phyloP scores from a whole-genome alignment of 2,329 filamentous ascomycete genomes.

The Metarhizium rileyi region DNA sequence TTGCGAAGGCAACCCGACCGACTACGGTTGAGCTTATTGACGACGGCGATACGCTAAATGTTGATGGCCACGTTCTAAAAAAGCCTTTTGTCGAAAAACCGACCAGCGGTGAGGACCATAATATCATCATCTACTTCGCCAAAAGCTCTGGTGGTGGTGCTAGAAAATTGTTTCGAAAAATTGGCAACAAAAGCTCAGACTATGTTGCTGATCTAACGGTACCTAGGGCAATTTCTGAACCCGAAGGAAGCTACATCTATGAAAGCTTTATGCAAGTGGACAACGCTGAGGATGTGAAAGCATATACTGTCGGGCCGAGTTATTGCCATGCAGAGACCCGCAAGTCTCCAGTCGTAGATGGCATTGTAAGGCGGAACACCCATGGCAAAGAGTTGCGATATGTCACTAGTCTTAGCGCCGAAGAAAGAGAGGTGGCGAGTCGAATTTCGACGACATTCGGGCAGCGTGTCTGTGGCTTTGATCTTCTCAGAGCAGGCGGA shows the following conservation, averaged over 20 bases:
- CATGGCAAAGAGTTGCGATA: constrained; percentile 97
- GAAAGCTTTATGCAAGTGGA: constrained; percentile 96
- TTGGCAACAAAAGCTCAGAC: constrained; percentile 98
- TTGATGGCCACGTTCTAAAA: constrained; percentile 70
- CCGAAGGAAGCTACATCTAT: constrained; percentile 80
- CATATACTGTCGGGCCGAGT: constrained; percentile 85
- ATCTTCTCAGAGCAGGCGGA: constrained; percentile 76
- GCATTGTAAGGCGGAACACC: constrained; percentile 88
- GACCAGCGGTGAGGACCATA: constrained; percentile 96
- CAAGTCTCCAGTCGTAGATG: constrained; percentile 95
- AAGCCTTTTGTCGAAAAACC: constrained; percentile 99
- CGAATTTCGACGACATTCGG: constrained; percentile 89
- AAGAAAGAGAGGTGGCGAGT: constrained; percentile 77
- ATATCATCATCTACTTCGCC: constrained; percentile 96
- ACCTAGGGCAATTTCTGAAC: constrained; percentile 74
- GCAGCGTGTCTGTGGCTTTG: constrained; percentile 91
- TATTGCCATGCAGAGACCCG: constrained; percentile 96
- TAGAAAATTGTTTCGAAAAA: constrained; percentile 86
- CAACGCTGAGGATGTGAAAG: constrained; percentile 96
- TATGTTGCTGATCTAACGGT: constrained; percentile 68
- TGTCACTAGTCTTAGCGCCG: constrained; percentile 70
- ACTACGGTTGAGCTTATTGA: constrained; percentile 77
- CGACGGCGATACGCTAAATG: constrained; percentile 75
- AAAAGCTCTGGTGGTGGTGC: constrained; percentile 80
- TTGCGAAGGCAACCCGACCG: constrained; percentile 53